Evolutionary conservation across 208 protist species (phyloP), one percentile per base, ranked within the genome.

Genomic region (Crithidia mellificae): DNA sequence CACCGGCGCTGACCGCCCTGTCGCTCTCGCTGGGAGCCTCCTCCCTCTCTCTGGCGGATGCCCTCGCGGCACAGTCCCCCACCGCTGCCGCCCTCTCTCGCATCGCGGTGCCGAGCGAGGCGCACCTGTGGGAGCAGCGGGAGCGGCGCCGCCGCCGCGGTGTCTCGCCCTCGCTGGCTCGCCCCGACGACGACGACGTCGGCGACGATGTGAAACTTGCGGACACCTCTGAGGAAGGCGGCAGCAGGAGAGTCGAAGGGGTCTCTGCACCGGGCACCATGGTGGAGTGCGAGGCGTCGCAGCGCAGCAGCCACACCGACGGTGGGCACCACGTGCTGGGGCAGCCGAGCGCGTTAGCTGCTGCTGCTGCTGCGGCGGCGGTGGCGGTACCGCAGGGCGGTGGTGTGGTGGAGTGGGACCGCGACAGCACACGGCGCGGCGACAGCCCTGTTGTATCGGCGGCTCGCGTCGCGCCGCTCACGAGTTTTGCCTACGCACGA

Each of bases 81-180:
- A 38, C 34, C 34, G 34, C 34, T n/a, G 34, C 11, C 34, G 34
- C 5, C 34, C 7, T 38, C 34, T 5, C 34, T 38, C 49, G 51
- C 20, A 34, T 59, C 12, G 56, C 70, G 12, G 24, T 71, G 56
- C 43, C 44, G 51, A 62, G 50, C 22, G 68, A 69, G 44, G 53
- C 29, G 39, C 63, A 49, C 43, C 25, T 72, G 49, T 73, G 63
- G 55, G 61, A 68, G 47, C 62, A 68, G 54, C 54, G 59, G 27
- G 46, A 66, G 55, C 62, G 70, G 12, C 77, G 72, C 7, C 67
- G 64, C 7, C 67, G 64, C 14, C 68, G 77, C 2, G 58, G 38
- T 11, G 68, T 39, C 6, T 83, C 77, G 2, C 77, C 77, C 2
- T 83, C 77, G 17, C 27, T 83, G 12, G 77, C 72, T 7, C 71